A percentile compares a stretch with the other conserved stretches of the same genome.
These are phyloP conservation scores for Pestalotiopsis sp. DNA, from an alignment of 2,329 filamentous ascomycete species.

Conservation along the genomic window DNA sequence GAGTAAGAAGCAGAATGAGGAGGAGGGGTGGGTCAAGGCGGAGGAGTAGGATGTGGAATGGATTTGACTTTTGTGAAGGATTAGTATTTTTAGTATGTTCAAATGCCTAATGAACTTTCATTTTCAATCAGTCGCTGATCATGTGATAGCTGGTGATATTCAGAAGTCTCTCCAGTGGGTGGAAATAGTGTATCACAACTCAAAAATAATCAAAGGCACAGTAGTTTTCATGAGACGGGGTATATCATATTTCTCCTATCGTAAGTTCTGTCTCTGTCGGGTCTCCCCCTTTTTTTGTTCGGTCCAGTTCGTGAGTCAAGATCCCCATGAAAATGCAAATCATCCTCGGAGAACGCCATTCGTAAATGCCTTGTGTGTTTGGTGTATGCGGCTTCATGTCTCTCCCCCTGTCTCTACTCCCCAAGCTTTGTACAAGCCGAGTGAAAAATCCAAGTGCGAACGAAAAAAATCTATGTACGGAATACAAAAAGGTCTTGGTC, in stretches of 20 bases:
- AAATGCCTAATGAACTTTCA: neutral
- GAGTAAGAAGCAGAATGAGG: constrained; percentile 61
- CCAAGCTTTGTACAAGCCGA: neutral
- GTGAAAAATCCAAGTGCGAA: neutral
- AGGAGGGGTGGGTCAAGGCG: constrained; percentile 53
- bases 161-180: constrained; percentile 37
- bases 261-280: neutral
- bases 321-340: neutral
- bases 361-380: neutral
- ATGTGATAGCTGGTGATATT: no score
- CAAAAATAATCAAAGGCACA: neutral
- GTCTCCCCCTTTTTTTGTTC: neutral
- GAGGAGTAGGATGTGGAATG: constrained; percentile 7
- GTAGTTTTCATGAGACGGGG: neutral
- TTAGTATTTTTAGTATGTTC: neutral
- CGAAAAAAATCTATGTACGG: neutral
- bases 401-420: neutral
- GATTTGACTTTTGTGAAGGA: neutral
- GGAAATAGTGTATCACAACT: neutral
- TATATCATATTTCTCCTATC: constrained; percentile 1
- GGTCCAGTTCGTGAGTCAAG: neutral
- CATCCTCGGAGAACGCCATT: neutral
- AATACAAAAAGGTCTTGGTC: neutral
- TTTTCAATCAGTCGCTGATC: no score
- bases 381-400: neutral